Evolutionary conservation across 2,329 filamentous ascomycete genomes (phyloP).

Genomic region (Juglanconis juglandina): DNA sequence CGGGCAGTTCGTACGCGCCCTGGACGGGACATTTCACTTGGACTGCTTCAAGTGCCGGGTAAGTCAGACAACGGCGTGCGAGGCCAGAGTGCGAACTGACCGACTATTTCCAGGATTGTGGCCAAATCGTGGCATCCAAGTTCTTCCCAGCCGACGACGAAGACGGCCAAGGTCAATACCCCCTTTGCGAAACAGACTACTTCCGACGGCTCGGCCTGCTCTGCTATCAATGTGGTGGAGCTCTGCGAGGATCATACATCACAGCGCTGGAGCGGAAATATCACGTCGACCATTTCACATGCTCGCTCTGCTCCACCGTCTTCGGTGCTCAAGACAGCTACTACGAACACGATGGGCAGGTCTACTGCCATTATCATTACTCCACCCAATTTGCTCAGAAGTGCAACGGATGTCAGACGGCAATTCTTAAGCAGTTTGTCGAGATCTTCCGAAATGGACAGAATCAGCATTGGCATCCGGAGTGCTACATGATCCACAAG

Average conservation of each 20-base stretch:
- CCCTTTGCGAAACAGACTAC: constrained; percentile 96
- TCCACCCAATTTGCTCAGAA: constrained; percentile 95
- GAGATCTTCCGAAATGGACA: constrained; percentile 97
- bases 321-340: constrained; percentile 98
- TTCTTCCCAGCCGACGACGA: constrained; percentile 97
- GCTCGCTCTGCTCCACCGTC: constrained; percentile 93
- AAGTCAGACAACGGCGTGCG: constrained; percentile 35
- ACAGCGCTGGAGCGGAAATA: constrained; percentile 97
- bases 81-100: constrained; percentile 19
- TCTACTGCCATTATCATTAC: constrained; percentile 99
- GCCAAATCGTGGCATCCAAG: constrained; percentile 94
- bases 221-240: constrained; percentile 88
- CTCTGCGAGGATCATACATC: constrained; percentile 93
- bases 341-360: constrained; percentile 93
- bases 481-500: constrained; percentile 99
- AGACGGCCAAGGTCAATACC: constrained; percentile 80
- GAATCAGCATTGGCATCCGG: constrained; percentile 98
- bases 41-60: constrained; percentile 98
- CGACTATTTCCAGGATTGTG: constrained; percentile 69
- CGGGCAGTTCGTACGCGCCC: constrained; percentile 90
- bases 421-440: constrained; percentile 97
- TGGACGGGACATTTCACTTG: constrained; percentile 91
- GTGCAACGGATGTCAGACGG: constrained; percentile 94
- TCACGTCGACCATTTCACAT: constrained; percentile 98
- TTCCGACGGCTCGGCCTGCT: constrained; percentile 88